These are phyloP conservation scores for Aspergillus ruber DNA, from an alignment of 2,329 filamentous ascomycete genomes.

Conservation along the genomic window DNA sequence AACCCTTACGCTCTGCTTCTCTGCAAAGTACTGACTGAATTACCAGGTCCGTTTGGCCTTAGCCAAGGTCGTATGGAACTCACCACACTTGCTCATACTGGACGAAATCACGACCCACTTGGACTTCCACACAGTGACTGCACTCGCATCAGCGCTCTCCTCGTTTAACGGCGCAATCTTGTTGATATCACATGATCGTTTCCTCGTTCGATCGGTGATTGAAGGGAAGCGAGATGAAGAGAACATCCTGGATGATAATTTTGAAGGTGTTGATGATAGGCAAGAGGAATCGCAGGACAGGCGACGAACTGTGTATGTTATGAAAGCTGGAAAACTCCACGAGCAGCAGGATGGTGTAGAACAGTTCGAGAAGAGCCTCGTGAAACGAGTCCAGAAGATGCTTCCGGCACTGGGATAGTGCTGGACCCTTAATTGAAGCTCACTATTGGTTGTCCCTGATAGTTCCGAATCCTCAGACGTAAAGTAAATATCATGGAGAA, in stretches of 20 bases:
- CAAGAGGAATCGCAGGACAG: conserved; percentile 36
- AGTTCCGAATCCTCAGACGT: no score
- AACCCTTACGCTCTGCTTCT: conserved; percentile 5
- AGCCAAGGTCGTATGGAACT: conserved; percentile 60
- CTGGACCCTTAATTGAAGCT: background rate
- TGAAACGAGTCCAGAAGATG: conserved; percentile 52
- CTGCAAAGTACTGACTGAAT: background rate
- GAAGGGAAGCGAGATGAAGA: conserved; percentile 51
- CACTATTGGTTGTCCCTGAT: no score
- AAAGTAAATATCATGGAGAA: no score
- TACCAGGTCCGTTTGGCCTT: conserved; percentile 53
- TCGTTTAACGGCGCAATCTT: conserved; percentile 68
- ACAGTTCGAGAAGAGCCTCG: conserved; percentile 59
- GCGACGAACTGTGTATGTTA: conserved; percentile 53
- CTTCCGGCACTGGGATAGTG: conserved; percentile 10
- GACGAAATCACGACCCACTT: conserved; percentile 83
- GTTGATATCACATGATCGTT: conserved; percentile 75
- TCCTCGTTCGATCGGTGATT: conserved; percentile 68
- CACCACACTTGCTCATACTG: conserved; percentile 66
- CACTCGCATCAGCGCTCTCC: conserved; percentile 60
- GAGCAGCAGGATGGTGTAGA: conserved; percentile 55
- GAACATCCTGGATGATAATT: conserved; percentile 35
- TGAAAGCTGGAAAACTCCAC: conserved; percentile 53
- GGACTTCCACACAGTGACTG: conserved; percentile 73
- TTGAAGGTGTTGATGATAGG: conserved; percentile 43